A percentile compares a stretch with the other conserved stretches of the same genome.
Conservation (phyloP, 2,329 filamentous ascomycete genomes). For the Bipolaris zeicola region DNA sequence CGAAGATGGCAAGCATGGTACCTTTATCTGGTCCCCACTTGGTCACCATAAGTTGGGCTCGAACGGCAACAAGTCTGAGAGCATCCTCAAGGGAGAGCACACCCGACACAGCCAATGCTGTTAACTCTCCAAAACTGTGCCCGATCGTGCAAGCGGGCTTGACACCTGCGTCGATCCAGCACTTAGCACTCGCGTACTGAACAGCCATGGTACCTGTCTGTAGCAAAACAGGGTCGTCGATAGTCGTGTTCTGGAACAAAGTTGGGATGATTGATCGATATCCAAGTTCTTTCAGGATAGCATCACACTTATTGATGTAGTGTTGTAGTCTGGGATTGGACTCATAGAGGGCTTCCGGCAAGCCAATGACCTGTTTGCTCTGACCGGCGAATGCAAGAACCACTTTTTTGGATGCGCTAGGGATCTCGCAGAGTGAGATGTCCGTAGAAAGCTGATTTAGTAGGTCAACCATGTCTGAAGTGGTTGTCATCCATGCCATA, state of each 20-base stretch:
- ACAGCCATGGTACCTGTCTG: constrained; percentile 24
- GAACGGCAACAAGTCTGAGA: constrained; percentile 43
- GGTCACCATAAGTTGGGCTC: constrained; percentile 37
- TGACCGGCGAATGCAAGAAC: constrained; percentile 12
- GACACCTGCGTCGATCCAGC: constrained; percentile 27
- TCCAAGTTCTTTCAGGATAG: constrained; percentile 9
- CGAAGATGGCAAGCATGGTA: constrained; percentile 19
- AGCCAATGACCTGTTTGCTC: constrained; percentile 9
- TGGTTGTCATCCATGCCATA: constrained; percentile 8
- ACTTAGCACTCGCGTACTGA: constrained; percentile 28
- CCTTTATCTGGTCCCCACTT: neutral
- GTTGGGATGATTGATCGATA: constrained; percentile 13
- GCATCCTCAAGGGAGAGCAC: constrained; percentile 44
- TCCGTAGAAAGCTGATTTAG: neutral
- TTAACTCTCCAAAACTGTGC: constrained; percentile 50
- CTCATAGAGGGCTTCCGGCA: constrained; percentile 4
- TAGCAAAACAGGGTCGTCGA: constrained; percentile 15
- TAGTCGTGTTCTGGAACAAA: constrained; percentile 15
- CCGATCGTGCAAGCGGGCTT: constrained; percentile 24
- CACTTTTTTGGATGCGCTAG: neutral
- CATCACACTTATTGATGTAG: constrained; percentile 23
- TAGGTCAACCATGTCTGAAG: constrained; percentile 3
- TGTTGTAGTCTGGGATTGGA: constrained; percentile 4
- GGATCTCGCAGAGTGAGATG: constrained; percentile 3
- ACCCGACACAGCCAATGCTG: constrained; percentile 45